Base-by-base conservation (phyloP, 768 basidiomycete species). In the Suillus clintonianus region DNA sequence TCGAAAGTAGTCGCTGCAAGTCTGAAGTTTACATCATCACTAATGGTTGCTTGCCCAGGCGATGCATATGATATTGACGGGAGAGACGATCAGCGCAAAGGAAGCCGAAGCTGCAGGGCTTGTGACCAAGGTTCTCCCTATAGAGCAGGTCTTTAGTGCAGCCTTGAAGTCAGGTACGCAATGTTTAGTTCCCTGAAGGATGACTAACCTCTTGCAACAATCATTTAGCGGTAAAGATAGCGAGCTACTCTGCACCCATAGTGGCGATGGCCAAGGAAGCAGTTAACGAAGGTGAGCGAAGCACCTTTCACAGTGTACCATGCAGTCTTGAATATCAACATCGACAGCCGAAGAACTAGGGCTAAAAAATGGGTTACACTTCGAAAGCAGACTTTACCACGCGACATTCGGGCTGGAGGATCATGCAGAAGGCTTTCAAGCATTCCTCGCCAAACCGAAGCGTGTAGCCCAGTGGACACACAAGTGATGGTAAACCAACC, bases 41-140 rank as follows among this genome's bases (percentile, higher is more conserved):
- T 57, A 4, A 57, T 5, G 11, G 1, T 19, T 13, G 10, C 15
- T 8, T 54, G 53, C 4, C 54, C 58, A 83, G 69, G 85, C 85
- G 6, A 86, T 86, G 84, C 85, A 86, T 65, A 78, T 86, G 74
- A 80, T 85, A 61, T 68, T 85, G 34, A 85, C 86, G 0, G 84
- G 85, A 1, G 75, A 80, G 48, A 80, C 70, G 67, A 75, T 86
- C 15, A 71, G 76, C 15, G 85, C 83, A 0, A 70, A 76, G 34
- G 79, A 84, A 57, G 86, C 85, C 0, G 78, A 75, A 36, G 71
- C 72, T 4, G 81, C 80, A 58, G 86, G 85, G 1, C 71, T 86
- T n/a, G 80, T 85, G 30, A 77, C 77, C 45, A 75, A 82, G 55
- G 74, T 85, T 42, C 78, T 83, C 1, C 71, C 71, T 2, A 73